phyloP scores from a whole-genome alignment of 2,329 filamentous ascomycete species.

The Leptosphaerulina australis region DNA sequence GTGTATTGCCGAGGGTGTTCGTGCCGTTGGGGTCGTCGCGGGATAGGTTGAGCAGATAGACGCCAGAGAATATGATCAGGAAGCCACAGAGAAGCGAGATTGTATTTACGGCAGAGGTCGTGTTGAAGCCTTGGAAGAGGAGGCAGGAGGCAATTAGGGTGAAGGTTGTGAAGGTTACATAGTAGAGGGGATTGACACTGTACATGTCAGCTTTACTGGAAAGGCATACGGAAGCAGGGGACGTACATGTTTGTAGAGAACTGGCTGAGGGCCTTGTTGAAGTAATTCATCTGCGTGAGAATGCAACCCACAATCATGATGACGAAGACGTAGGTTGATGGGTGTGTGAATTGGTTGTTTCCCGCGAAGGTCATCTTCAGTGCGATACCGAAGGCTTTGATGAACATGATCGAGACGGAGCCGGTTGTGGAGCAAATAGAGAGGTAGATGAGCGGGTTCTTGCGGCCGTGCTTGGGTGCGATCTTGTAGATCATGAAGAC shows the following conservation, averaged over 20 bases:
- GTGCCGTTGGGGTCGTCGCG: slow-evolving; percentile 85
- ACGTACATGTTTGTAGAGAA: slow-evolving; percentile 96
- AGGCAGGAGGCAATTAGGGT: slow-evolving; percentile 95
- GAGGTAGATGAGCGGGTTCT: slow-evolving; percentile 93
- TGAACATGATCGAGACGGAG: slow-evolving; percentile 97
- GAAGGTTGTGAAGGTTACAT: slow-evolving; percentile 95
- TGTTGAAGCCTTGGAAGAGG: slow-evolving; percentile 95
- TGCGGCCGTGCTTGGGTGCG: slow-evolving; percentile 86
- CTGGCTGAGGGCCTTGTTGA: slow-evolving; percentile 96
- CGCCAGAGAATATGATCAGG: slow-evolving; percentile 91
- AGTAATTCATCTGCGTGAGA: slow-evolving; percentile 99
- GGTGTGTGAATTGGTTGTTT: slow-evolving; percentile 93
- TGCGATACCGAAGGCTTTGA: slow-evolving; percentile 98
- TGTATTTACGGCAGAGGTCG: slow-evolving; percentile 86
- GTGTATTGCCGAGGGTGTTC: slow-evolving; percentile 60
- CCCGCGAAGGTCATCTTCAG: slow-evolving; percentile 92
- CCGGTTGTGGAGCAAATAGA: slow-evolving; percentile 98
- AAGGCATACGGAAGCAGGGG: not conserved
- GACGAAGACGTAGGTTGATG: slow-evolving; percentile 96
- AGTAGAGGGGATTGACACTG: slow-evolving; percentile 95
- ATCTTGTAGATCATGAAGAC: slow-evolving; percentile 96
- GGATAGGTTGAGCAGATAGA: slow-evolving; percentile 96
- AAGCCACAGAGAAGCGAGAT: slow-evolving; percentile 92
- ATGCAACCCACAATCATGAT: slow-evolving; percentile 94
- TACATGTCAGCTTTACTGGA: slow-evolving; percentile 13